Evolutionary conservation across 1,284 basidiomycete genomes (phyloP), one percentile per base, ranked within the genome.

Genomic region (Heterobasidion annosum): DNA sequence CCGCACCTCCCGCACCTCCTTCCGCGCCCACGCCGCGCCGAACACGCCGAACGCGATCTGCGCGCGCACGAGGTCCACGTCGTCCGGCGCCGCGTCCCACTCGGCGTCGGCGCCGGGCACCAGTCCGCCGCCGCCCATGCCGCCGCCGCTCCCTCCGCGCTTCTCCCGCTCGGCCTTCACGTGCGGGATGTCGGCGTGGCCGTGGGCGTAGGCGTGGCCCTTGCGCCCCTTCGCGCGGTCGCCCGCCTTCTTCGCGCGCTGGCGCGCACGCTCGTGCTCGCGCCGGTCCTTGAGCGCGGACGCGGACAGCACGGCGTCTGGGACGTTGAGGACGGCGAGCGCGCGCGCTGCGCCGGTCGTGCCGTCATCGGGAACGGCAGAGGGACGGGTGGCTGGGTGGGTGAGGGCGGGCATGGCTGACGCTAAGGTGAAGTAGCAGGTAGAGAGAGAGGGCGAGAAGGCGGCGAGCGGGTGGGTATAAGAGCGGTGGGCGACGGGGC

Each of bases 221-320:
- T 74, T 71, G 57, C 68, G 67, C 48, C 68, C 70, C 57, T 69
- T 68, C 62, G 65, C 65, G 58, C 68, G 68, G 52, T 67, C 67
- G 8, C 66, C 67, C 37, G 72, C 68, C 65, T 74, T 75, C 70
- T 70, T 73, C 32, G 67, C 60, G 45, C 72, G 70, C 64, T 80
- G 75, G 37, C 77, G 65, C 50, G 73, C 72, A 60, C 73, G 74
- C 61, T 78, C 76, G 63, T 70, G 73, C 9, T 71, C 75, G 37
- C 76, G 73, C 34, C 66, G 60, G 54, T 74, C 75, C 63, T 77
- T 78, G 59, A 67, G 57, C 9, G 60, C 52, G 16, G 48, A 1
- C 13, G 51, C 42, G 2, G 53, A 53, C 37, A 58, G 57, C 52
- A 49, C 48, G 54, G 34, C 34, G n/a, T 58, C 40, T 34, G n/a